A percentile compares a stretch with the other conserved stretches of the same genome.
Conservation (phyloP, 257 asterid genomes). For the Ilex aquifolium region DNA sequence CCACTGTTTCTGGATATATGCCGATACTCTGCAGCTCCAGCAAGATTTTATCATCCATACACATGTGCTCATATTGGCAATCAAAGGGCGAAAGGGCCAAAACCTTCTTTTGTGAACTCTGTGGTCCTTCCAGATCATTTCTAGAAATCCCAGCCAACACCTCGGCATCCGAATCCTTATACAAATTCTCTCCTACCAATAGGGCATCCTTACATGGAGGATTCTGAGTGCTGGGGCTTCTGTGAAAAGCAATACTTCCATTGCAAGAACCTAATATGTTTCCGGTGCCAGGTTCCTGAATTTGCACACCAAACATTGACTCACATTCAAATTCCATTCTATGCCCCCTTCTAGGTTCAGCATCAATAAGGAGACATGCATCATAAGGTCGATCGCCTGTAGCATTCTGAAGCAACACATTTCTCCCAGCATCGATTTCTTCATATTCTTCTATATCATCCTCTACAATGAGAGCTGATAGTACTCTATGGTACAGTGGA, state of each 20-base stretch:
- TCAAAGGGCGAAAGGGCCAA: conserved; percentile 39
- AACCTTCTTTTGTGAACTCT: conserved; percentile 29
- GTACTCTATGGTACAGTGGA: conserved; percentile 85
- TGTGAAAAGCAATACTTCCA: conserved; percentile 31
- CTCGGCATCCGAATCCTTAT: conserved; percentile 62
- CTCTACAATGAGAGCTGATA: conserved; percentile 80
- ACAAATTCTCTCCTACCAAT: conserved; percentile 42
- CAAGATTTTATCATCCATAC: conserved; percentile 64
- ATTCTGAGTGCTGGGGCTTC: conserved; percentile 19
- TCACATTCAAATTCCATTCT: conserved; percentile 43
- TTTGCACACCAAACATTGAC: conserved; percentile 45
- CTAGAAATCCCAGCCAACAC: conserved; percentile 54
- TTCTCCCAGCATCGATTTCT: conserved; percentile 53
- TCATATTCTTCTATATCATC: conserved; percentile 77
- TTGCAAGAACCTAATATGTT: conserved; percentile 45
- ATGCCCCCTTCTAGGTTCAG: conserved; percentile 31
- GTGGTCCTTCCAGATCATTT: conserved; percentile 39
- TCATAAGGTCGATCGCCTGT: conserved; percentile 39
- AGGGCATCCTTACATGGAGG: conserved; percentile 45
- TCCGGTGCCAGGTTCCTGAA: conserved; percentile 45
- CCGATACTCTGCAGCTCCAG: conserved; percentile 80
- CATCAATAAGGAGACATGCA: too few species aligned
- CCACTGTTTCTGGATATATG: conserved; percentile 69
- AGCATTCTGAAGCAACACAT: conserved; percentile 15
- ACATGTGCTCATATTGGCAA: conserved; percentile 66